Evolutionary conservation across 2,329 filamentous ascomycete genomes (phyloP).

Genomic region (Trichophyton mentagrophytes): DNA sequence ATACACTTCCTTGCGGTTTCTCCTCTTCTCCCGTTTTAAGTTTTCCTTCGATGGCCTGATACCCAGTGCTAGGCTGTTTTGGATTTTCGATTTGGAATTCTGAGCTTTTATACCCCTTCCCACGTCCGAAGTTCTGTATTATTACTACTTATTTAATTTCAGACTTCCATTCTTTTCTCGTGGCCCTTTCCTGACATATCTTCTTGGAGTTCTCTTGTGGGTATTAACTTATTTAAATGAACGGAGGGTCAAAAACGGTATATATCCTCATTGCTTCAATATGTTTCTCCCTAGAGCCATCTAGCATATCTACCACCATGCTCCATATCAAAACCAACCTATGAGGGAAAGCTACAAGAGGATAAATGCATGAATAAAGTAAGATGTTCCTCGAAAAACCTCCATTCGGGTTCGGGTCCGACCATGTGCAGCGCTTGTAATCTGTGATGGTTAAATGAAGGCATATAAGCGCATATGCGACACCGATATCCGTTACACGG

Average conservation of each 20-base stretch:
- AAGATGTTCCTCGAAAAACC: too few relatives aligned
- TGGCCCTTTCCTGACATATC: background rate
- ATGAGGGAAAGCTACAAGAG: background rate
- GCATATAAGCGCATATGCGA: background rate
- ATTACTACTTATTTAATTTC: background rate
- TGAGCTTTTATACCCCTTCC: background rate
- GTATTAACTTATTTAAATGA: background rate
- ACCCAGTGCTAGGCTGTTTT: background rate
- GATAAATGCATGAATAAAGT: background rate
- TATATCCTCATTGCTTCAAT: background rate
- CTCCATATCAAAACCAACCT: background rate
- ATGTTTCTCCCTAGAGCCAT: background rate
- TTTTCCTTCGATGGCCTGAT: background rate
- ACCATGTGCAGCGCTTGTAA: background rate
- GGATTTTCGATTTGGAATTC: background rate
- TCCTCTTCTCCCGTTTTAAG: background rate
- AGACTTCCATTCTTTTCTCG: background rate
- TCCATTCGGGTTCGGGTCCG: background rate
- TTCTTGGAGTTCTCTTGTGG: background rate
- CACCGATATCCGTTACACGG: background rate
- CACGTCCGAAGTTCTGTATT: background rate
- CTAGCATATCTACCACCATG: background rate
- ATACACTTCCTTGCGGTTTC: background rate
- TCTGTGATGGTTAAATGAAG: too few relatives aligned
- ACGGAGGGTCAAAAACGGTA: background rate